A percentile compares a stretch with the other conserved stretches of the same genome.
These are phyloP conservation scores for Fusarium nodosum DNA, from an alignment of 2,329 filamentous ascomycete species.

Conservation along the genomic window DNA sequence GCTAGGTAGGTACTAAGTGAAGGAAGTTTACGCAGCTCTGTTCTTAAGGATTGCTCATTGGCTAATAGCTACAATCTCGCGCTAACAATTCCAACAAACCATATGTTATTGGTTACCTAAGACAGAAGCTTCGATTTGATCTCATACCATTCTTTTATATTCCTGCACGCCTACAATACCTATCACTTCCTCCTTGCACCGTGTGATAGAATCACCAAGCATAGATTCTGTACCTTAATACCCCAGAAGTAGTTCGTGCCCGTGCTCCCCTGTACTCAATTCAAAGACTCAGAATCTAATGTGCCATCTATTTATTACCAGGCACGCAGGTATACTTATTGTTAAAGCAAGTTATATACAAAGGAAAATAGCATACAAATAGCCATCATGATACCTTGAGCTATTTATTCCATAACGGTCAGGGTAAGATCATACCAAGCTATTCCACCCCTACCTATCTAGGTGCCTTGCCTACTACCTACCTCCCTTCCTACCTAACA, in stretches of 20 bases:
- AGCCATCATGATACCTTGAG: constrained; percentile 22
- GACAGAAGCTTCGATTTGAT: not conserved
- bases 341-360: not conserved
- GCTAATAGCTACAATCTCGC: constrained; percentile 3
- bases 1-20: not conserved
- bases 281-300: constrained; percentile 14
- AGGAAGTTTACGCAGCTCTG: not conserved
- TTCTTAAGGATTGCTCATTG: constrained; percentile 7
- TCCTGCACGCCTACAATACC: not conserved
- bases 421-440: not conserved
- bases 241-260: constrained; percentile 6
- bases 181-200: not conserved
- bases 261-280: not conserved
- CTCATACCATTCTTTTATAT: constrained; percentile 7
- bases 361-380: not conserved
- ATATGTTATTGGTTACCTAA: constrained; percentile 14
- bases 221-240: not conserved
- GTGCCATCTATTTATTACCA: not conserved
- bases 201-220: not conserved
- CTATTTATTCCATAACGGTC: not conserved
- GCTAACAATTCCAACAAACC: constrained; percentile 8
- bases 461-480: not conserved
- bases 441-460: not conserved
- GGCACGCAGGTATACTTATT: not conserved
- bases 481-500: not conserved